Percentiles rank a stretch among this genome's conserved stretches.
Evolutionary conservation across 176 grass and related monocot species (phyloP).

Genomic region (Thalia dealbata): DNA sequence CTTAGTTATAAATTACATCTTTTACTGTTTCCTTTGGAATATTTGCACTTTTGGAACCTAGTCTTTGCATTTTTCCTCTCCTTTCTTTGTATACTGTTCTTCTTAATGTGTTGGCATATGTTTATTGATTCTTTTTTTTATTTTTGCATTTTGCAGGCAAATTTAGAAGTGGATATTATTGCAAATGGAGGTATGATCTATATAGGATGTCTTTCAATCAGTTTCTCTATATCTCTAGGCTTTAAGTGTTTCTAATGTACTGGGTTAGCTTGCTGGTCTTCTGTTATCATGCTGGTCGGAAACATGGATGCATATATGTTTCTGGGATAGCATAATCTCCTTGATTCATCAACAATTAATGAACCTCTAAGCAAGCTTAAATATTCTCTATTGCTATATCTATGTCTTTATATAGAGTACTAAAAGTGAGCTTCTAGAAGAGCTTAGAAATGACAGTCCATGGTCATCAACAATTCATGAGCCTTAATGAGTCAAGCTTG

Average conservation of each 20-base stretch:
- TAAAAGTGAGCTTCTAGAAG: background rate
- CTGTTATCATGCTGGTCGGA: background rate
- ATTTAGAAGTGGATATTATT: slow-evolving; percentile 88
- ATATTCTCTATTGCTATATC: background rate
- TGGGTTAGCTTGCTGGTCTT: background rate
- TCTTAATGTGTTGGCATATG: background rate
- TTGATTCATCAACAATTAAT: no score
- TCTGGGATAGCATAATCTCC: no score
- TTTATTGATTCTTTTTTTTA: slow-evolving; percentile 11
- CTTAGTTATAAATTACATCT: background rate
- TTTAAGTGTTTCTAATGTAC: background rate
- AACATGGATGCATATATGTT: no score
- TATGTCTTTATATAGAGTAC: background rate
- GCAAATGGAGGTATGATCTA: slow-evolving; percentile 67
- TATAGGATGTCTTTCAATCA: background rate
- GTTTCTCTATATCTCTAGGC: background rate
- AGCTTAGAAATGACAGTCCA: background rate
- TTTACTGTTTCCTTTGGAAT: background rate
- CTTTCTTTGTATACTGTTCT: background rate
- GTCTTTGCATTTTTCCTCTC: background rate
- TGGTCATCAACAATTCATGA: background rate
- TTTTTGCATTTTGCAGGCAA: slow-evolving; percentile 34
- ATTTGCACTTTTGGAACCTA: background rate
- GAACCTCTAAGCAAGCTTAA: background rate
- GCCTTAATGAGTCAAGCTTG: background rate